Evolutionary conservation across 108 stramenopile species (phyloP).

Genomic region (Discostella stelligeroides): DNA sequence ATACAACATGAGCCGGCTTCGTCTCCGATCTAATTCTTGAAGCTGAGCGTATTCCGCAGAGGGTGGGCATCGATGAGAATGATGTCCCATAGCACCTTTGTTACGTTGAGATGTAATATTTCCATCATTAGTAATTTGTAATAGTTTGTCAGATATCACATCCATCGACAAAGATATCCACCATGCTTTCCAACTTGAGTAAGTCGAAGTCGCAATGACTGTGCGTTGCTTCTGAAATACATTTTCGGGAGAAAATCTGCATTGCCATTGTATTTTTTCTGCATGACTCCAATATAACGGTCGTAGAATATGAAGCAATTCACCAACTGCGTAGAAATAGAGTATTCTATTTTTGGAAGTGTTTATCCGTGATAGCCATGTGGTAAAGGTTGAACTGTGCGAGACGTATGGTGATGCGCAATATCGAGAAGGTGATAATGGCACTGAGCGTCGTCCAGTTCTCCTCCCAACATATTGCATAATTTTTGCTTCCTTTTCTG

Average conservation of each 20-base stretch:
- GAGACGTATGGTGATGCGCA: not conserved
- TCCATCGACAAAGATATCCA: slow-evolving; percentile 34
- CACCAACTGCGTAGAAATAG: slow-evolving; percentile 34
- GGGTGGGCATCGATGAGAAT: slow-evolving; percentile 4
- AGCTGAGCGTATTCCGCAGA: slow-evolving; percentile 31
- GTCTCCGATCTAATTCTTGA: slow-evolving; percentile 39
- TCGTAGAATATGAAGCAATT: slow-evolving; percentile 46
- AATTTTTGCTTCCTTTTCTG: slow-evolving; percentile 27
- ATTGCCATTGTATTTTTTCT: slow-evolving; percentile 20
- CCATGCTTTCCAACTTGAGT: slow-evolving; percentile 45
- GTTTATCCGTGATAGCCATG: slow-evolving; percentile 11
- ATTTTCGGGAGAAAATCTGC: not conserved
- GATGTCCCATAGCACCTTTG: not conserved
- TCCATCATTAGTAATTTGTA: slow-evolving; percentile 8
- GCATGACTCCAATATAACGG: slow-evolving; percentile 48
- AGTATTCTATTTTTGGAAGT: slow-evolving; percentile 13
- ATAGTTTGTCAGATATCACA: slow-evolving; percentile 34
- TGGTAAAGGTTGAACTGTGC: not conserved
- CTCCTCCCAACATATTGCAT: slow-evolving; percentile 42
- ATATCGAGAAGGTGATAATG: not conserved
- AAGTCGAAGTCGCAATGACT: not conserved
- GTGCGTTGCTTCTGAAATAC: not conserved
- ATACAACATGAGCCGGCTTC: slow-evolving; percentile 28
- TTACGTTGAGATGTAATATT: not conserved
- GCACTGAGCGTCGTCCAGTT: slow-evolving; percentile 45